Percentiles rank a stretch among this genome's conserved stretches.
phyloP scores from a whole-genome alignment of 2,329 filamentous ascomycete genomes.

The Colletotrichum agaves region DNA sequence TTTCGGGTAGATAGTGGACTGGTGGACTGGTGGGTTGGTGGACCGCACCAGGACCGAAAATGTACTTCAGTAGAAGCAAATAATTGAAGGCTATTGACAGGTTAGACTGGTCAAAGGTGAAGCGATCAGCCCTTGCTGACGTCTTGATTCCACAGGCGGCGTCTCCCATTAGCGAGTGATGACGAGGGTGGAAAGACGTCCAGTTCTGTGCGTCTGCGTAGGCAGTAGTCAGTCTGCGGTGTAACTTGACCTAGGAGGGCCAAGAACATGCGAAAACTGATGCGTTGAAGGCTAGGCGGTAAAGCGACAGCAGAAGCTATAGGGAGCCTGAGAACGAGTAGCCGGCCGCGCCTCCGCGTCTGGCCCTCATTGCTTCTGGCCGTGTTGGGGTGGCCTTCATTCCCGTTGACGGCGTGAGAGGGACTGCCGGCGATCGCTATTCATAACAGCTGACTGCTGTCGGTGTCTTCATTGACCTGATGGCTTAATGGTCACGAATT shows the following conservation, averaged over 20 bases:
- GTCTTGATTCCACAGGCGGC: neutral
- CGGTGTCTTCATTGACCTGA: neutral
- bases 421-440: no score
- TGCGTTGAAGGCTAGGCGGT: neutral
- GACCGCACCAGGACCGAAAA: constrained; percentile 8
- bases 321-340: neutral
- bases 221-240: constrained; percentile 11
- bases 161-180: neutral
- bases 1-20: neutral
- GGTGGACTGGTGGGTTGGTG: neutral
- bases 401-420: no score
- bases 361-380: no score
- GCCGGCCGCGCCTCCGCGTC: no score
- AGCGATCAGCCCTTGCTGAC: constrained; percentile 4
- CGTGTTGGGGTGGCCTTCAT: no score
- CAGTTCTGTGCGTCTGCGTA: constrained; percentile 11
- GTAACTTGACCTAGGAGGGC: neutral
- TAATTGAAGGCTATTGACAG: constrained; percentile 1
- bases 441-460: no score
- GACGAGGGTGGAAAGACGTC: neutral
- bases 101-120: neutral
- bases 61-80: neutral
- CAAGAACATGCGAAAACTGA: neutral
- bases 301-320: neutral
- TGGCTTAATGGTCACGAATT: neutral